These are phyloP conservation scores for Piloderma croceum DNA, from an alignment of 768 basidiomycete genomes.

Conservation along the genomic window DNA sequence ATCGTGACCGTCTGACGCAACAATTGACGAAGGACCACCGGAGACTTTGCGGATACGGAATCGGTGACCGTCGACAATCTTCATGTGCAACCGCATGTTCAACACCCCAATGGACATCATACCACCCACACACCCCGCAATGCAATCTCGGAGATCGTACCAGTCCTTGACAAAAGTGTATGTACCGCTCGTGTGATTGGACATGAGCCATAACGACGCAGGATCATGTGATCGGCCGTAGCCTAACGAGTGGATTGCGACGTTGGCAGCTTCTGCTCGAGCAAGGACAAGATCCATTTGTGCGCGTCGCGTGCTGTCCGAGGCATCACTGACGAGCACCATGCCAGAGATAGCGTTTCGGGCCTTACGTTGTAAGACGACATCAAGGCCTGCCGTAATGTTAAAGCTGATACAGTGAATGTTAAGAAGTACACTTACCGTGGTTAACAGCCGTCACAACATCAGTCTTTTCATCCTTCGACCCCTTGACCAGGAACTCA, in stretches of 20 bases:
- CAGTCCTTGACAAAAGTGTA: slow-evolving; percentile 98
- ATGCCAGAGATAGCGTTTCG: slow-evolving; percentile 89
- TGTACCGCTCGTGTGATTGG: slow-evolving; percentile 94
- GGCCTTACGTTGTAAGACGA: slow-evolving; percentile 89
- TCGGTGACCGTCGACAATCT: slow-evolving; percentile 81
- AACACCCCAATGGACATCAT: slow-evolving; percentile 93
- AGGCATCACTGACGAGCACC: slow-evolving; percentile 87
- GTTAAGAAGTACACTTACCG: slow-evolving; percentile 40
- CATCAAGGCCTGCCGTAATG: slow-evolving; percentile 65
- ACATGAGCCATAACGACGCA: slow-evolving; percentile 97
- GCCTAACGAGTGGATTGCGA: slow-evolving; percentile 95
- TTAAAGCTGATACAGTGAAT: neutral
- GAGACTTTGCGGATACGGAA: slow-evolving; percentile 95
- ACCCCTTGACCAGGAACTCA: slow-evolving; percentile 61
- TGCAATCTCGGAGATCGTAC: slow-evolving; percentile 89
- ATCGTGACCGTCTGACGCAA: slow-evolving; percentile 88
- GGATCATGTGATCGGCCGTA: slow-evolving; percentile 97
- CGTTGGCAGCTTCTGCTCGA: slow-evolving; percentile 91
- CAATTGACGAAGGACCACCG: slow-evolving; percentile 81
- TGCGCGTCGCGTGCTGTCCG: slow-evolving; percentile 86
- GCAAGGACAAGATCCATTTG: slow-evolving; percentile 99
- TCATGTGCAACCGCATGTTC: slow-evolving; percentile 93
- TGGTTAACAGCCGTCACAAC: slow-evolving; percentile 99
- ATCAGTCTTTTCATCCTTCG: slow-evolving; percentile 91
- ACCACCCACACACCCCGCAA: slow-evolving; percentile 92